Conservation (phyloP, 768 basidiomycete genomes). For the Kwoniella pini region DNA sequence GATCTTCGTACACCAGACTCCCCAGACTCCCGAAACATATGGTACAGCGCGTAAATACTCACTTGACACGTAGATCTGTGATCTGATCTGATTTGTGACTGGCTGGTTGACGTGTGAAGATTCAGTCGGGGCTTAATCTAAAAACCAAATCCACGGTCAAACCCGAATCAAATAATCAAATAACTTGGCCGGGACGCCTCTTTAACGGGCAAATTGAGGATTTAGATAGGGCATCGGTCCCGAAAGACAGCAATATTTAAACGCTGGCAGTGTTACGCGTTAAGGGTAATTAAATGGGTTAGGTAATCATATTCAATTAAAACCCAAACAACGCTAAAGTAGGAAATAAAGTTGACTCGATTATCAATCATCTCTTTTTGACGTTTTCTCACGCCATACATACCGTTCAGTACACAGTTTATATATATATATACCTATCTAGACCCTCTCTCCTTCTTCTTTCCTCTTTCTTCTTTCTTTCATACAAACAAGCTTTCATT, state of each 20-base stretch:
- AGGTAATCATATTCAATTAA: background rate
- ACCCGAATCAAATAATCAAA: background rate
- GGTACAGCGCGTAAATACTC: too few relatives aligned
- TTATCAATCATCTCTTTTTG: background rate
- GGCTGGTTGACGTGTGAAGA: background rate
- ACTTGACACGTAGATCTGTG: too few relatives aligned
- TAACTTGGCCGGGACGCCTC: too few relatives aligned
- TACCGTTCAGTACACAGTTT: background rate
- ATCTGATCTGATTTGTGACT: background rate
- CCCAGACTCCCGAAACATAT: too few relatives aligned
- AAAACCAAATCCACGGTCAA: background rate
- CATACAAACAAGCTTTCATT: background rate
- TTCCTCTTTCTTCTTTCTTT: constrained; percentile 5
- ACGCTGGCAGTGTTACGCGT: background rate
- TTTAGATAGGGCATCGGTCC: too few relatives aligned
- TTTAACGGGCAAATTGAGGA: too few relatives aligned
- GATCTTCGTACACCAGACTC: too few relatives aligned
- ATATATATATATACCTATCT: constrained; percentile 10
- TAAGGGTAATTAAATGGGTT: background rate
- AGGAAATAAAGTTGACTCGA: constrained; percentile 9
- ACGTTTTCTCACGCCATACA: constrained; percentile 11
- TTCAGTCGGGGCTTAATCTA: background rate
- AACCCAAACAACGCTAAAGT: background rate
- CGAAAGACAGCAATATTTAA: background rate
- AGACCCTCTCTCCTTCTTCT: background rate